phyloP scores from a whole-genome alignment of 176 grass and related monocot species.

The Musa beccarii region DNA sequence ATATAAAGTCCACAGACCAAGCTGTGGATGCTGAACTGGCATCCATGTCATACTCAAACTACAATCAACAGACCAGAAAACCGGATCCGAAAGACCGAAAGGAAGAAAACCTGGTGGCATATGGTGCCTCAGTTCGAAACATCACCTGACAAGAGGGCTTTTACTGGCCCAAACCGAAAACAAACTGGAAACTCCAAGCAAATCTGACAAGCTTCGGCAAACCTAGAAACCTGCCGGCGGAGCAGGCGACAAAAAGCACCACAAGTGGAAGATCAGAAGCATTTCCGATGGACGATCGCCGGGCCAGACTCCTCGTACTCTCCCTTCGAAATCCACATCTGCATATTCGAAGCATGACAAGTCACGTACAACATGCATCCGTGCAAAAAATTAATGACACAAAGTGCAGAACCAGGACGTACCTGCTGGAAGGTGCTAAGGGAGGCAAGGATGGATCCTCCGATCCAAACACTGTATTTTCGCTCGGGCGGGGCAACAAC shows the following conservation, averaged over 20 bases:
- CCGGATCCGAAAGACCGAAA: not conserved
- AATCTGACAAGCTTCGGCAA: not conserved
- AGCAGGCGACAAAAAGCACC: not conserved
- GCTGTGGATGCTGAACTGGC: not conserved
- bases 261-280: not conserved
- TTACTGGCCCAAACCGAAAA: not conserved
- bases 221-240: not conserved
- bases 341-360: not conserved
- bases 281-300: constrained; percentile 1
- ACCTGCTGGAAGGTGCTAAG: constrained; percentile 13
- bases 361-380: not conserved
- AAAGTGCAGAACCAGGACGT: not conserved
- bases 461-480: constrained; percentile 10
- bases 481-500: constrained; percentile 10
- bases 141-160: not conserved
- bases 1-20: not conserved
- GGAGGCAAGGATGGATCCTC: constrained; percentile 11
- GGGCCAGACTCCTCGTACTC: constrained; percentile 11
- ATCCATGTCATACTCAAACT: not conserved
- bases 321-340: constrained; percentile 14
- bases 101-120: not conserved
- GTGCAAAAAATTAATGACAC: not conserved
- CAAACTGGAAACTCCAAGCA: not conserved
- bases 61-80: not conserved
- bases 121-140: not conserved